Evolutionary conservation across 2,329 filamentous ascomycete species (phyloP).

Genomic region (Zasmidium cellare): DNA sequence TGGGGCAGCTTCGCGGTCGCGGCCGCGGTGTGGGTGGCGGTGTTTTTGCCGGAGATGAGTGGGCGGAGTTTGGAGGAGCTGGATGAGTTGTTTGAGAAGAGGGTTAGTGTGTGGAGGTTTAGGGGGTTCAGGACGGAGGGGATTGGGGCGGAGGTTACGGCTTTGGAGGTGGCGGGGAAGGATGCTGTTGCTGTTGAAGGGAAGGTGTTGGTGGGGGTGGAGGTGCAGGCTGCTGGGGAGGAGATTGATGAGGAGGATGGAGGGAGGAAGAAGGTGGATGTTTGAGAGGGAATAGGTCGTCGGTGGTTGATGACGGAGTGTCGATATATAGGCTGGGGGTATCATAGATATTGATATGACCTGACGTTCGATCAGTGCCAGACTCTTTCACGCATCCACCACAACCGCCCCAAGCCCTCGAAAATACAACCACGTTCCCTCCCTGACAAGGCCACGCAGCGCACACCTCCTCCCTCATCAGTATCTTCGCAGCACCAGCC

Average conservation of each 20-base stretch:
- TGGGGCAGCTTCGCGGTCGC: slow-evolving; percentile 12
- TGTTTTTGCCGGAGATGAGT: slow-evolving; percentile 14
- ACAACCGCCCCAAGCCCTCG: slow-evolving; percentile 4
- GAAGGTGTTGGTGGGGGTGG: slow-evolving; percentile 12
- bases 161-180: slow-evolving; percentile 7
- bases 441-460: not conserved
- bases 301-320: no score
- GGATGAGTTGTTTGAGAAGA: slow-evolving; percentile 16
- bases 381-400: not conserved
- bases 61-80: slow-evolving; percentile 12
- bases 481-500: slow-evolving; percentile 3
- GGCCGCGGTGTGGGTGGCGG: slow-evolving; percentile 9
- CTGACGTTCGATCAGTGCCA: no score
- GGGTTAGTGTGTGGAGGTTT: slow-evolving; percentile 14
- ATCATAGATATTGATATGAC: no score
- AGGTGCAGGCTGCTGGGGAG: slow-evolving; percentile 6
- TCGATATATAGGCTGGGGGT: not conserved
- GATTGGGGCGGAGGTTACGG: slow-evolving; percentile 14
- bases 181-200: not conserved
- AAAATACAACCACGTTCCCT: slow-evolving; percentile 5
- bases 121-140: slow-evolving; percentile 11
- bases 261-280: slow-evolving; percentile 7
- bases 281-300: slow-evolving; percentile 3
- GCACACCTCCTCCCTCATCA: not conserved
- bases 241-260: slow-evolving; percentile 2